Evolutionary conservation across 371 early-diverging fungal species (phyloP).

Genomic region (Lichtheimia corymbifera): DNA sequence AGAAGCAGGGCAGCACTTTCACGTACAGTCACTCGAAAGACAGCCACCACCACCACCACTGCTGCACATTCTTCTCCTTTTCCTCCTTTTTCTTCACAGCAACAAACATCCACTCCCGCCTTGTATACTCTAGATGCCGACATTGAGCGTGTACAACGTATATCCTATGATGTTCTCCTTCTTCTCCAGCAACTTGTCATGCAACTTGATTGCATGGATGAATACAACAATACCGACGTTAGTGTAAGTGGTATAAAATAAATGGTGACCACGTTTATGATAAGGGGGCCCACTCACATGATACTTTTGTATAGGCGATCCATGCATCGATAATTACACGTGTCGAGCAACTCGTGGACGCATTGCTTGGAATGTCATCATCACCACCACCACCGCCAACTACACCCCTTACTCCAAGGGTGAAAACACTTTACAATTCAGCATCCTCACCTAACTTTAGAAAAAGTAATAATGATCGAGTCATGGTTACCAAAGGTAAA

Average conservation of each 20-base stretch:
- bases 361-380: constrained; percentile 10
- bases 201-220: neutral
- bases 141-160: too few relatives aligned
- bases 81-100: too few relatives aligned
- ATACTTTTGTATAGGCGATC: neutral
- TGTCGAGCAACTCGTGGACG: constrained; percentile 16
- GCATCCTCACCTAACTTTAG: neutral
- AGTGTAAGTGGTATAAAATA: neutral
- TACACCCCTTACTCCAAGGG: neutral
- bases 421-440: constrained; percentile 1
- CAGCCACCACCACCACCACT: too few relatives aligned
- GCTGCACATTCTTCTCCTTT: too few relatives aligned
- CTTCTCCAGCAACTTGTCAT: too few relatives aligned
- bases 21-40: too few relatives aligned
- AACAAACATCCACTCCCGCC: too few relatives aligned
- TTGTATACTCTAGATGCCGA: too few relatives aligned
- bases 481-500: neutral
- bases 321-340: constrained; percentile 8
- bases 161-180: too few relatives aligned
- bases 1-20: too few relatives aligned
- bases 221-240: neutral
- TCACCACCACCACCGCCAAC: neutral
- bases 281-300: too few relatives aligned
- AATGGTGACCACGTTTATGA: too few relatives aligned
- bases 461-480: neutral